Evolutionary conservation across 2,329 filamentous ascomycete genomes (phyloP).

Genomic region (Penicillium thymicola): DNA sequence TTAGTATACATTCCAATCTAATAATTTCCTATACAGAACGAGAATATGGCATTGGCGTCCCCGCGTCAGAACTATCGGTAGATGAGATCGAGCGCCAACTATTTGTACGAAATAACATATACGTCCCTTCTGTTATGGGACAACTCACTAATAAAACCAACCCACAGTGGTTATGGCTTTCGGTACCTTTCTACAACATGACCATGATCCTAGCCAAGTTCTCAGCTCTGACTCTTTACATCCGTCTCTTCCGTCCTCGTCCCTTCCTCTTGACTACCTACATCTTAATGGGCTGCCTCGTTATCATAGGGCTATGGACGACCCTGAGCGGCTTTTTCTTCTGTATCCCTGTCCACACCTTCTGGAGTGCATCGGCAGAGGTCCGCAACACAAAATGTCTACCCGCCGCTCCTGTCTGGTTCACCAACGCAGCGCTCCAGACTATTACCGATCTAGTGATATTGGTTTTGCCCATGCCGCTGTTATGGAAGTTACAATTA

Average conservation of each 20-base stretch:
- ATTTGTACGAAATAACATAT: slow-evolving; percentile 22
- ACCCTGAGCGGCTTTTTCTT: slow-evolving; percentile 26
- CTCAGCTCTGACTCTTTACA: slow-evolving; percentile 32
- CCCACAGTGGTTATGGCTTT: slow-evolving; percentile 29
- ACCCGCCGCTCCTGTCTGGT: slow-evolving; percentile 23
- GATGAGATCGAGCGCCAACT: slow-evolving; percentile 15
- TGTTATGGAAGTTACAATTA: slow-evolving; percentile 22
- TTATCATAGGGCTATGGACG: slow-evolving; percentile 28
- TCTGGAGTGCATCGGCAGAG: slow-evolving; percentile 18
- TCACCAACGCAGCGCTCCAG: slow-evolving; percentile 29
- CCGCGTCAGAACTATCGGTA: background rate
- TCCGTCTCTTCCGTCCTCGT: slow-evolving; percentile 29
- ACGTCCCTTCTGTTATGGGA: background rate
- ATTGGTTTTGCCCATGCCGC: slow-evolving; percentile 28
- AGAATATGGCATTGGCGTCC: slow-evolving; percentile 23
- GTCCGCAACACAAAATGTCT: slow-evolving; percentile 17
- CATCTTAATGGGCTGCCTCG: slow-evolving; percentile 18
- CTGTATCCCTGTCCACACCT: slow-evolving; percentile 25
- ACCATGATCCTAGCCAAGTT: slow-evolving; percentile 32
- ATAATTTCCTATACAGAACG: slow-evolving; percentile 14
- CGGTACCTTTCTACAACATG: slow-evolving; percentile 37
- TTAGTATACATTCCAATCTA: background rate
- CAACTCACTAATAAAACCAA: background rate
- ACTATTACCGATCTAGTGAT: slow-evolving; percentile 27
- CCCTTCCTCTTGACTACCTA: slow-evolving; percentile 20